These are phyloP conservation scores for Penicillium crystallinum DNA, from an alignment of 495 filamentous ascomycete genomes.

Conservation along the genomic window DNA sequence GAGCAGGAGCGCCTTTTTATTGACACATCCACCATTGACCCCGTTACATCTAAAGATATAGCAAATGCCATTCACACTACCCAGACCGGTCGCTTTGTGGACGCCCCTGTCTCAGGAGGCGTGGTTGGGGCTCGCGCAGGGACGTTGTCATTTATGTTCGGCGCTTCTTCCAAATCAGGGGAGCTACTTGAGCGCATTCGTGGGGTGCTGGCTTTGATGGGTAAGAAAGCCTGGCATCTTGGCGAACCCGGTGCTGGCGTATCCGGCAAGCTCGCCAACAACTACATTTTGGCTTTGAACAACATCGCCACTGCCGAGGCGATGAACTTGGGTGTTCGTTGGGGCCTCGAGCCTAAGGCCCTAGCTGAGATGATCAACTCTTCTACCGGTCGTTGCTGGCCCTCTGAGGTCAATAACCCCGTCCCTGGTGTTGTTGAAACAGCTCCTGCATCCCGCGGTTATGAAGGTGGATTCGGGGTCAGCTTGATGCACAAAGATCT, in stretches of 20 bases:
- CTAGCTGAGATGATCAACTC: conserved; percentile 78
- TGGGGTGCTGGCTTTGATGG: conserved; percentile 69
- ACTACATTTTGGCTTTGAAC: conserved; percentile 85
- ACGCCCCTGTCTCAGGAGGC: conserved; percentile 82
- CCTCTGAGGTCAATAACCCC: conserved; percentile 87
- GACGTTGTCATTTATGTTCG: conserved; percentile 83
- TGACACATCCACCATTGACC: conserved; percentile 84
- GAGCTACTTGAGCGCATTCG: conserved; percentile 56
- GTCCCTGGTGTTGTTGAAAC: conserved; percentile 76
- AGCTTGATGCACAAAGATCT: conserved; percentile 83
- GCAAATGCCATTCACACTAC: conserved; percentile 56
- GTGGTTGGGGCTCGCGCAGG: conserved; percentile 75
- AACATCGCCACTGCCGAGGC: conserved; percentile 91
- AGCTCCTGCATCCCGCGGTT: conserved; percentile 67
- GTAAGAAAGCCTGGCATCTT: conserved; percentile 73
- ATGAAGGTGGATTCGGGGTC: conserved; percentile 78
- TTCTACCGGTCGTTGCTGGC: conserved; percentile 86
- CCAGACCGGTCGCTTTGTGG: conserved; percentile 58
- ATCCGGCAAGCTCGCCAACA: conserved; percentile 85
- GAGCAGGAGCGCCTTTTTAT: conserved; percentile 62
- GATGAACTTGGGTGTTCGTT: conserved; percentile 83
- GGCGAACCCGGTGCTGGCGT: conserved; percentile 76
- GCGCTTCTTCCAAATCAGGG: conserved; percentile 46
- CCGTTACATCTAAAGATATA: conserved; percentile 64
- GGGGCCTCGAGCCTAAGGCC: conserved; percentile 75